Conservation (phyloP, 352 stramenopile genomes). For the Globisporangium barbulae region DNA sequence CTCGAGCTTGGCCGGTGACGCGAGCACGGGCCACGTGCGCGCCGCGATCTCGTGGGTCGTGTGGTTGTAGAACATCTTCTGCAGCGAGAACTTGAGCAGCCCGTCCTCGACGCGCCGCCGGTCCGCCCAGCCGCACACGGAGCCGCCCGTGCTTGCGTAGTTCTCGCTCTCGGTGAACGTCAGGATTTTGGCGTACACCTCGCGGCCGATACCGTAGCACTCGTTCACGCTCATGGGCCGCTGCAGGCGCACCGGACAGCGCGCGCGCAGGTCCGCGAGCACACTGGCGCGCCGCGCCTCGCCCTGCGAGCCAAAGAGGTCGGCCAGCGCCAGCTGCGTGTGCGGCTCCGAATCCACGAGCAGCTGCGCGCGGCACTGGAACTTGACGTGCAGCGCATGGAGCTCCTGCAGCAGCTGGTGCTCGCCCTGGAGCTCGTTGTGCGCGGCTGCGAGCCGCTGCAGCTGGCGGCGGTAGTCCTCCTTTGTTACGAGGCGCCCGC, state of each 20-base stretch:
- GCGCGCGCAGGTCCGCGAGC: conserved; percentile 4
- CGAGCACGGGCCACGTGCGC: conserved; percentile 24
- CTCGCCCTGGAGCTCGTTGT: conserved; percentile 22
- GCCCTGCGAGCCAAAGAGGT: conserved; percentile 3
- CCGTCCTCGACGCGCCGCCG: conserved; percentile 28
- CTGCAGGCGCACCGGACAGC: conserved; percentile 20
- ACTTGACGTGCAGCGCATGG: conserved; percentile 20
- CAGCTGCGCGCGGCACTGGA: conserved; percentile 29
- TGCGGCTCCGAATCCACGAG: conserved; percentile 14
- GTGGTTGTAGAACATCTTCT: conserved; percentile 22
- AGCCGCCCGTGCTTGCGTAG: conserved; percentile 21
- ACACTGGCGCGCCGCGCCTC: conserved; percentile 10
- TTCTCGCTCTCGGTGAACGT: conserved; percentile 20
- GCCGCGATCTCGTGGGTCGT: conserved; percentile 17
- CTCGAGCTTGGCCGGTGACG: conserved; percentile 19
- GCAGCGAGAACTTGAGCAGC: conserved; percentile 31
- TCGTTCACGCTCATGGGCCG: conserved; percentile 24
- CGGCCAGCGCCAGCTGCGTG: not conserved
- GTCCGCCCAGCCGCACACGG: conserved; percentile 31
- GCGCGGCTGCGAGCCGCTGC: conserved; percentile 20
- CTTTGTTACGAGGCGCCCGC: not conserved
- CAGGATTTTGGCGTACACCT: conserved; percentile 28
- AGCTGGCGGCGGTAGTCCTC: conserved; percentile 6
- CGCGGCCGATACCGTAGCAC: conserved; percentile 27
- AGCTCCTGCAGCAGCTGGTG: conserved; percentile 20